These are phyloP conservation scores for Penicillium argentinense DNA, from an alignment of 495 filamentous ascomycete species.

Conservation along the genomic window DNA sequence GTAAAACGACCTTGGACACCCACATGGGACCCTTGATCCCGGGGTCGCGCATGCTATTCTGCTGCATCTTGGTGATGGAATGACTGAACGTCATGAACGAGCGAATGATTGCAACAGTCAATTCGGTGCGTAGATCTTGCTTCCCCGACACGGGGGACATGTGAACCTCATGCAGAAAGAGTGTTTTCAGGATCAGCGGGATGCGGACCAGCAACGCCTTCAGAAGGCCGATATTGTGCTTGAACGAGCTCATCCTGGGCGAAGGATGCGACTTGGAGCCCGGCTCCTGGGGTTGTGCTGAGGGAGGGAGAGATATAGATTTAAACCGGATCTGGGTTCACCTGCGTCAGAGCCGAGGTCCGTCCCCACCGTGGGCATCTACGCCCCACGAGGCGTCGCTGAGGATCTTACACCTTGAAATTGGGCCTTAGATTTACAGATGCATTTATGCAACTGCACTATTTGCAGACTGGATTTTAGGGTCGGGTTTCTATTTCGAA, in stretches of 20 bases:
- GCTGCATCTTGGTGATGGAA: constrained; percentile 63
- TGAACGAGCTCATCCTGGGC: constrained; percentile 35
- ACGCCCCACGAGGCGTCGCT: no score
- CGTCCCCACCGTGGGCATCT: constrained; percentile 5
- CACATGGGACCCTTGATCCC: constrained; percentile 78
- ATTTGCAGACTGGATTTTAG: no score
- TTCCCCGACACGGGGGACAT: constrained; percentile 67
- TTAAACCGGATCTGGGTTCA: constrained; percentile 20
- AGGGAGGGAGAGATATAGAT: constrained; percentile 4
- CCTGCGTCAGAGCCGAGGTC: constrained; percentile 24
- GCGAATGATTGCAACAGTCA: constrained; percentile 70
- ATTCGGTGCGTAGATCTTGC: constrained; percentile 74
- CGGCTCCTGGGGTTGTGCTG: neutral
- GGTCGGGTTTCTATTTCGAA: no score
- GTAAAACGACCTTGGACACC: constrained; percentile 67
- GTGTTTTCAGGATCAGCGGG: constrained; percentile 65
- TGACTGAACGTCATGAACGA: constrained; percentile 49
- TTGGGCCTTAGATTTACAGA: no score
- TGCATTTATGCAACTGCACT: no score
- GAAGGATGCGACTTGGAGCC: neutral
- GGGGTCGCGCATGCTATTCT: constrained; percentile 57
- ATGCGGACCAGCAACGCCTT: constrained; percentile 54
- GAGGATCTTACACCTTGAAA: no score
- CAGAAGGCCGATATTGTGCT: constrained; percentile 39
- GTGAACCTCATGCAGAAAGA: constrained; percentile 65